phyloP scores from a whole-genome alignment of 164 flowering plant species.

The Echeveria elegans region DNA sequence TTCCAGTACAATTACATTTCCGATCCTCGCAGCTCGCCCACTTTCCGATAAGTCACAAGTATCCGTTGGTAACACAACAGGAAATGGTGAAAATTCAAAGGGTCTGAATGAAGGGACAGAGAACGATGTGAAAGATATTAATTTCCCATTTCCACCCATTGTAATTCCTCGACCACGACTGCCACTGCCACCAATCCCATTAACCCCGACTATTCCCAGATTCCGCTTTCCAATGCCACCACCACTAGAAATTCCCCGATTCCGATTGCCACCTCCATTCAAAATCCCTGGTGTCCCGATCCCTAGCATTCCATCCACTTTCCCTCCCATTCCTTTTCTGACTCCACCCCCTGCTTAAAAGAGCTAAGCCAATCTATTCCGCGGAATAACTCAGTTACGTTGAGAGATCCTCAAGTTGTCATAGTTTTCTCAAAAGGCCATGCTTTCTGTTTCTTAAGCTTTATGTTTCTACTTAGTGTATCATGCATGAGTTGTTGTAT shows the following conservation, averaged over 20 bases:
- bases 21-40: neutral
- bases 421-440: neutral
- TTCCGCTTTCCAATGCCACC: neutral
- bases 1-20: neutral
- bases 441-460: too few relatives aligned
- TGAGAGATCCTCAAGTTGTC: neutral
- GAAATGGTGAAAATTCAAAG: neutral
- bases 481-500: neutral
- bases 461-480: neutral
- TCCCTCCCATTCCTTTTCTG: constrained; percentile 7
- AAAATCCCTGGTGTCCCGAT: neutral
- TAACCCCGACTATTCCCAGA: neutral
- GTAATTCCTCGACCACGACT: neutral
- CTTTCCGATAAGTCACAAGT: neutral
- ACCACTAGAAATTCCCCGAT: neutral
- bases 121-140: neutral
- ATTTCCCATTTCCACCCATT: neutral
- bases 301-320: neutral
- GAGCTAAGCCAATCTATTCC: neutral
- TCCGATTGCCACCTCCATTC: constrained; percentile 1
- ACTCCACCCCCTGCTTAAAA: neutral
- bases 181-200: neutral
- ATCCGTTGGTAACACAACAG: neutral
- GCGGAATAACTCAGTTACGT: neutral
- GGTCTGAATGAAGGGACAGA: neutral